phyloP scores from a whole-genome alignment of 352 stramenopile species.

The Thraustochytrium striatum region DNA sequence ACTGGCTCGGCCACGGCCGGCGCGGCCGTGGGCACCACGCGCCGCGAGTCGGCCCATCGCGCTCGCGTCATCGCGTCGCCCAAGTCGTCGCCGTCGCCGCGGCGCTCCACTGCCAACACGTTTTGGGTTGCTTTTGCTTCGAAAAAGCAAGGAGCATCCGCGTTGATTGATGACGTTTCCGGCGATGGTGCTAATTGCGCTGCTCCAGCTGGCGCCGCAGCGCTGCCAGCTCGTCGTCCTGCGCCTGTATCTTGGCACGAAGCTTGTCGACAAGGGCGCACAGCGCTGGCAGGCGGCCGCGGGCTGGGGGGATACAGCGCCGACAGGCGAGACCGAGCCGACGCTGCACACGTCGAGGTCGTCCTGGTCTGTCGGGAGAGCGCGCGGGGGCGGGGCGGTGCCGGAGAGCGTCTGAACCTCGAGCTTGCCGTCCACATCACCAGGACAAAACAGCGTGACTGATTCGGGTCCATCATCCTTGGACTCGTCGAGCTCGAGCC shows the following conservation, averaged over 20 bases:
- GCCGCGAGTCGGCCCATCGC: background rate
- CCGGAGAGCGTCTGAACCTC: background rate
- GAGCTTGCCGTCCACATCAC: background rate
- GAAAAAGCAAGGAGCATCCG: no score
- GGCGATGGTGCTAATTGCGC: no score
- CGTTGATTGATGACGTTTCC: no score
- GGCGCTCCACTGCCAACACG: no score
- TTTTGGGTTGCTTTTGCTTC: no score
- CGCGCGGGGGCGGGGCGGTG: background rate
- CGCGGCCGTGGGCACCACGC: background rate
- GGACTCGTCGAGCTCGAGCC: background rate
- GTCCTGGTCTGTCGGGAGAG: background rate
- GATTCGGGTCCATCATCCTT: background rate
- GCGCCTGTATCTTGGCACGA: no score
- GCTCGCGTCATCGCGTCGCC: background rate
- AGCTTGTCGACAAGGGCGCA: no score
- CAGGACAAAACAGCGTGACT: background rate
- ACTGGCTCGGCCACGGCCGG: conserved; percentile 46
- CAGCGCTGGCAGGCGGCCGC: no score
- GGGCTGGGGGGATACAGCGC: no score
- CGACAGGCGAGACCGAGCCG: conserved; percentile 15
- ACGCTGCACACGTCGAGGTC: conserved; percentile 23
- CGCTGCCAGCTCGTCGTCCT: no score
- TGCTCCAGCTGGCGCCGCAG: no score
- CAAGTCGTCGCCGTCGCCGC: no score